These are phyloP conservation scores for Agapanthus africanus DNA, from an alignment of 106 monocot genomes.

Conservation along the genomic window DNA sequence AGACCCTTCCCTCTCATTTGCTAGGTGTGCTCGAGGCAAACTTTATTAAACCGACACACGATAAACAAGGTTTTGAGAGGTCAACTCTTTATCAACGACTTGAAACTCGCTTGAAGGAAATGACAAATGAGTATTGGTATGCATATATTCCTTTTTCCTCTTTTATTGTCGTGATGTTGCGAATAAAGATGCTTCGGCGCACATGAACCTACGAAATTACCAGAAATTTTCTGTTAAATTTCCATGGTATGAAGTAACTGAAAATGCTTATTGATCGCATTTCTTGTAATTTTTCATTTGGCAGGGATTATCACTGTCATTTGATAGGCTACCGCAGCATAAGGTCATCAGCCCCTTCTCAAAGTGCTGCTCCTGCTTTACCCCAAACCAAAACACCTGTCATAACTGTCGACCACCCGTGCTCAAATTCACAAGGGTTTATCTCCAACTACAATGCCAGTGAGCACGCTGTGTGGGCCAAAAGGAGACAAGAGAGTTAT, in stretches of 20 bases:
- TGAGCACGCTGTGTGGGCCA: background rate
- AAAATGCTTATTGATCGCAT: too few relatives aligned
- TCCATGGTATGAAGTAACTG: too few relatives aligned
- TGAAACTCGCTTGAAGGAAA: slow-evolving; percentile 40
- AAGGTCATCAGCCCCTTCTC: background rate
- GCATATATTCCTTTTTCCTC: too few relatives aligned
- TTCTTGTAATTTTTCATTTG: too few relatives aligned
- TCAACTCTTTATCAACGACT: slow-evolving; percentile 47
- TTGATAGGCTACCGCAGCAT: too few relatives aligned
- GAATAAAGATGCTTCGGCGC: too few relatives aligned
- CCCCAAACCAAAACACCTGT: background rate
- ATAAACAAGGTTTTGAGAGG: slow-evolving; percentile 63
- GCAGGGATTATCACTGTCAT: too few relatives aligned
- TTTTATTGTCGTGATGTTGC: too few relatives aligned
- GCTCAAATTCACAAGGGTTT: background rate
- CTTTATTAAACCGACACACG: slow-evolving; percentile 63
- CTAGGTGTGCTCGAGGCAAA: slow-evolving; percentile 52
- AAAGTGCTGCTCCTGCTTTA: background rate
- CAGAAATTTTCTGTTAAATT: too few relatives aligned
- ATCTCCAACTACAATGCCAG: background rate
- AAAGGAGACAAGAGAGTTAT: background rate
- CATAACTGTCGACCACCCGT: background rate
- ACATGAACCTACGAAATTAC: too few relatives aligned
- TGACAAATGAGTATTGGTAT: slow-evolving; percentile 62
- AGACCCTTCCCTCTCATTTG: background rate